Evolutionary conservation across 140 eudicot genomes (phyloP).

Genomic region (Anethum foeniculum): DNA sequence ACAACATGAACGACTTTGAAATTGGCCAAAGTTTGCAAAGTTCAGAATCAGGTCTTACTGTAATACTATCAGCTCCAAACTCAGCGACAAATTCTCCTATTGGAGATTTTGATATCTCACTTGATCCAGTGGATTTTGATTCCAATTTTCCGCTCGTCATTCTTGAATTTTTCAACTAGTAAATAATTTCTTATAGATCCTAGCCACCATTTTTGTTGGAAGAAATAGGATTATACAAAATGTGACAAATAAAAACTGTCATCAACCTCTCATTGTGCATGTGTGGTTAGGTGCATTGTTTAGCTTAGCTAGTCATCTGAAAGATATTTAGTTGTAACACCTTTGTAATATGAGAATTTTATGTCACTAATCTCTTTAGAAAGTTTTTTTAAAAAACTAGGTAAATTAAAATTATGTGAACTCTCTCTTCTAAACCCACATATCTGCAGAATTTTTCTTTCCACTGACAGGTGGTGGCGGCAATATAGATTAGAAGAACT

Average conservation of each 20-base stretch:
- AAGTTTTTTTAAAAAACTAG: background rate
- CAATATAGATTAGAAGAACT: background rate
- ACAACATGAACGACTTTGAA: conserved; percentile 6
- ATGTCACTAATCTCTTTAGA: background rate
- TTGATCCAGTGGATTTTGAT: conserved; percentile 38
- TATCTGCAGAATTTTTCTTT: background rate
- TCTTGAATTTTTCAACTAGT: conserved; percentile 18
- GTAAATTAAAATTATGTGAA: background rate
- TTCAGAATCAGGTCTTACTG: conserved; percentile 44
- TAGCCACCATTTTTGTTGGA: background rate
- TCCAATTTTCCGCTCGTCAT: conserved; percentile 28
- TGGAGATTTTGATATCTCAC: conserved; percentile 29
- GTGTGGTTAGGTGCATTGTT: background rate
- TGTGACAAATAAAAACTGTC: background rate
- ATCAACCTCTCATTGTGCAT: background rate
- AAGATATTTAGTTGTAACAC: background rate
- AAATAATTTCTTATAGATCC: background rate
- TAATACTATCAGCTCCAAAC: conserved; percentile 41
- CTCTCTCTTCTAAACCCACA: background rate
- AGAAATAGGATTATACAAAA: background rate
- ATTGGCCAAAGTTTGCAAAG: conserved; percentile 21
- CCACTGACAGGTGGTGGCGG: background rate
- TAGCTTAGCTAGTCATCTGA: background rate
- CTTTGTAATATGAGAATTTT: background rate
- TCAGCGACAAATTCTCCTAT: conserved; percentile 45